A percentile compares a stretch with the other conserved stretches of the same genome.
Conservation (phyloP, 345 rosid genomes). For the Aethionema arabicum region DNA sequence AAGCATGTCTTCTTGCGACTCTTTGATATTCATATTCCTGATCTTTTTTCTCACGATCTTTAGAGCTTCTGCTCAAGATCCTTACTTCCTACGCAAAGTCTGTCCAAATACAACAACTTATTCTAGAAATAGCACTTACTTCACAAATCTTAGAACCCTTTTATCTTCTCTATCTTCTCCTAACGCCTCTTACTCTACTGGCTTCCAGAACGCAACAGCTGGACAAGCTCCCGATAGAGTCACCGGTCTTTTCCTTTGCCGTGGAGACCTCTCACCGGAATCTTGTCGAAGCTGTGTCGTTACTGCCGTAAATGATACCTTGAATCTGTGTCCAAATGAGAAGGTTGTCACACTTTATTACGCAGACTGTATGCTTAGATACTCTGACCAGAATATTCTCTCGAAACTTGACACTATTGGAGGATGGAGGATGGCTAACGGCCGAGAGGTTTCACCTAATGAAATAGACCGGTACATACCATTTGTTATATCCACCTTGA, state of each 20-base stretch:
- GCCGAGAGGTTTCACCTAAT: neutral
- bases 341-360: constrained; percentile 32
- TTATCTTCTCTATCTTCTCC: neutral
- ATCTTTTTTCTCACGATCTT: neutral
- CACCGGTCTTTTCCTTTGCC: constrained; percentile 38
- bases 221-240: constrained; percentile 27
- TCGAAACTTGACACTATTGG: neutral
- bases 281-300: constrained; percentile 35
- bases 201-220: constrained; percentile 35
- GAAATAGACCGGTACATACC: neutral
- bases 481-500: neutral
- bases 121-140: neutral
- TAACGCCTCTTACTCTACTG: constrained; percentile 8
- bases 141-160: neutral
- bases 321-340: constrained; percentile 19
- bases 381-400: constrained; percentile 23
- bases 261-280: constrained; percentile 8
- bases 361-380: constrained; percentile 41
- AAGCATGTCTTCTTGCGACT: neutral
- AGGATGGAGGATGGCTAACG: rapidly evolving
- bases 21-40: neutral
- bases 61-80: neutral
- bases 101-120: constrained; percentile 6
- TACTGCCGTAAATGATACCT: neutral
- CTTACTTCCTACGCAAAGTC: neutral